Evolutionary conservation across 331 rosid species (phyloP).

Genomic region (Malus hybrid): DNA sequence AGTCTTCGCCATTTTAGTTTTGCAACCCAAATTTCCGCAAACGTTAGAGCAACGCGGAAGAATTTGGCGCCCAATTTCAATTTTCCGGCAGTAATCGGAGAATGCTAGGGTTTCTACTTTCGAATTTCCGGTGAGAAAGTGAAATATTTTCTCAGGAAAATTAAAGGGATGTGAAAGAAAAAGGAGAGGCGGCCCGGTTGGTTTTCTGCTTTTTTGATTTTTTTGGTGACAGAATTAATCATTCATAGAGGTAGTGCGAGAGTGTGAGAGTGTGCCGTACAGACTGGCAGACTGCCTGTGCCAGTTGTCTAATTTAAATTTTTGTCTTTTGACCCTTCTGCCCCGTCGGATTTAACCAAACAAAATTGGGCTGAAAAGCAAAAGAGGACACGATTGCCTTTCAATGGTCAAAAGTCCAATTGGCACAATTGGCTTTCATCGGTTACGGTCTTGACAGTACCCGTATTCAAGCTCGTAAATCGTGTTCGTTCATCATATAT

Average conservation of each 20-base stretch:
- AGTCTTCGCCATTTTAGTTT: constrained; percentile 3
- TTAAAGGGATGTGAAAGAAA: neutral
- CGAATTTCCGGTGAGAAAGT: neutral
- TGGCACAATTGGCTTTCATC: no score
- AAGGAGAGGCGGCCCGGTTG: neutral
- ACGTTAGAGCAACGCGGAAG: neutral
- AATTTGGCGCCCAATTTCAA: neutral
- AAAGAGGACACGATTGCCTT: no score
- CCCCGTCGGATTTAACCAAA: neutral
- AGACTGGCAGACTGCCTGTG: neutral
- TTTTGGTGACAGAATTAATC: no score
- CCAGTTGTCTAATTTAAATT: neutral
- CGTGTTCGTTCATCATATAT: no score
- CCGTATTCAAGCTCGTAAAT: no score
- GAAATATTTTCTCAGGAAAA: neutral
- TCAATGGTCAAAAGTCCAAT: neutral
- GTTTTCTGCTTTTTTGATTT: neutral
- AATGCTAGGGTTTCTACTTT: neutral
- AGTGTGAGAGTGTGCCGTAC: neutral
- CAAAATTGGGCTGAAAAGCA: neutral
- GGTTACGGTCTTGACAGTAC: no score
- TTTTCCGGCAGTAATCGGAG: neutral
- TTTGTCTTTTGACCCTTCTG: neutral
- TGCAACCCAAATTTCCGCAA: neutral
- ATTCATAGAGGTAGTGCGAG: neutral